Evolutionary conservation across 257 asterid genomes (phyloP).

Genomic region (Anisodus tanguticus): DNA sequence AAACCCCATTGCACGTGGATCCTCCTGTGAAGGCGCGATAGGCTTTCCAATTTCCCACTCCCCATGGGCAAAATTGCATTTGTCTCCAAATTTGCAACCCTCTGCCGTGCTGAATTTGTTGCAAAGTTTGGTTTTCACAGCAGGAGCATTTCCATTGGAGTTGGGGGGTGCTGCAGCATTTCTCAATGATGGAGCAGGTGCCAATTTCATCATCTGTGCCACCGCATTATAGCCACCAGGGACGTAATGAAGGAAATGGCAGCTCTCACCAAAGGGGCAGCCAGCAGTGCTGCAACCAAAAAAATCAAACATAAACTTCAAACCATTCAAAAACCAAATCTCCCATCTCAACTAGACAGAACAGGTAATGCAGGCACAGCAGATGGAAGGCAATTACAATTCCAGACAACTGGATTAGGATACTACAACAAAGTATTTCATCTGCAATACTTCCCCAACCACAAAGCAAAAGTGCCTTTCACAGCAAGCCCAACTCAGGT

Average conservation of each 20-base stretch:
- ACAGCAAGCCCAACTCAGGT: background rate
- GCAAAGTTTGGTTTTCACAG: constrained; percentile 74
- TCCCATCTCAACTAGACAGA: background rate
- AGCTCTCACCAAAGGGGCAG: constrained; percentile 74
- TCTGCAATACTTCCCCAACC: background rate
- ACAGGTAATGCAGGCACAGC: constrained; percentile 14
- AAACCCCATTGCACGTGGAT: constrained; percentile 55
- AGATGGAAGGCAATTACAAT: background rate
- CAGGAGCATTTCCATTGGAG: constrained; percentile 57
- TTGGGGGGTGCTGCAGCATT: constrained; percentile 42
- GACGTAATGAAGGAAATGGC: constrained; percentile 90
- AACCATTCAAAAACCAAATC: background rate
- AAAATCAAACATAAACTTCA: background rate
- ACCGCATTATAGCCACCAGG: constrained; percentile 91
- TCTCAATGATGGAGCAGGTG: constrained; percentile 62
- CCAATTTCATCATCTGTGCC: constrained; percentile 82
- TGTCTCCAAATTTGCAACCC: constrained; percentile 94
- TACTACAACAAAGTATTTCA: background rate
- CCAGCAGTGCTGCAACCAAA: constrained; percentile 68
- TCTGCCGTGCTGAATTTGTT: constrained; percentile 73
- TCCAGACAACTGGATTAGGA: constrained; percentile 7
- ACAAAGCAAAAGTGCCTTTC: background rate
- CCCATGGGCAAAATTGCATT: constrained; percentile 94
- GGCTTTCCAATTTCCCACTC: constrained; percentile 89
- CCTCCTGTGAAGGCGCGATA: constrained; percentile 53